Evolutionary conservation across 768 basidiomycete genomes (phyloP).

Genomic region (Suillus spraguei): DNA sequence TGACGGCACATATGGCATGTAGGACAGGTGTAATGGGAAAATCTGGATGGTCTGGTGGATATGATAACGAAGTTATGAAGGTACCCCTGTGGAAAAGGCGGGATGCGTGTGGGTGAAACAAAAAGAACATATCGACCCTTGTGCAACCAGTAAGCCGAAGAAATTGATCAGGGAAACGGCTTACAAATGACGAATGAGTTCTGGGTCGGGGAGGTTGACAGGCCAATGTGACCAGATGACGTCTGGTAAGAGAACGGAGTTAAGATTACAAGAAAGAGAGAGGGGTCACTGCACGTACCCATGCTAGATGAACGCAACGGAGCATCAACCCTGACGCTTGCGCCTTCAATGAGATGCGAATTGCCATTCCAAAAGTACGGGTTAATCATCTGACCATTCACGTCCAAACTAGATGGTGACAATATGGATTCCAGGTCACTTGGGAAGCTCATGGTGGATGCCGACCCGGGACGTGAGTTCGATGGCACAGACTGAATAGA

Average conservation of each 20-base stretch:
- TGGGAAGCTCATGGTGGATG: conserved; percentile 4
- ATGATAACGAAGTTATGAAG: conserved; percentile 63
- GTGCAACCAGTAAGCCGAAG: conserved; percentile 2
- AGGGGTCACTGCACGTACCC: background rate
- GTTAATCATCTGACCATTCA: background rate
- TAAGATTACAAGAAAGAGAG: background rate
- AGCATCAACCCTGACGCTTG: background rate
- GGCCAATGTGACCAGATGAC: conserved; percentile 53
- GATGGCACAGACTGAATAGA: conserved; percentile 27
- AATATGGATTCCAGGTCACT: conserved; percentile 1
- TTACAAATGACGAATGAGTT: conserved; percentile 66
- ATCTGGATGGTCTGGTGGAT: conserved; percentile 68
- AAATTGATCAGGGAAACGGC: conserved; percentile 23
- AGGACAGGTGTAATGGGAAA: conserved; percentile 75
- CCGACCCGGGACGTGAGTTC: conserved; percentile 1
- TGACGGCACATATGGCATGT: conserved; percentile 86
- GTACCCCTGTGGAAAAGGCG: conserved; percentile 68
- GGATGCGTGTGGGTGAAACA: conserved; percentile 71
- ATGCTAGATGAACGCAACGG: background rate
- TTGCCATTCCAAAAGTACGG: conserved; percentile 2
- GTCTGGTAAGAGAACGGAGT: conserved; percentile 7
- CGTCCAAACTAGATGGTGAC: background rate
- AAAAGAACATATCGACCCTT: conserved; percentile 81
- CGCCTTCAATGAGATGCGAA: background rate
- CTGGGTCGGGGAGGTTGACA: conserved; percentile 57